Evolutionary conservation across 495 filamentous ascomycete species (phyloP).

Genomic region (Thozetella sp.): DNA sequence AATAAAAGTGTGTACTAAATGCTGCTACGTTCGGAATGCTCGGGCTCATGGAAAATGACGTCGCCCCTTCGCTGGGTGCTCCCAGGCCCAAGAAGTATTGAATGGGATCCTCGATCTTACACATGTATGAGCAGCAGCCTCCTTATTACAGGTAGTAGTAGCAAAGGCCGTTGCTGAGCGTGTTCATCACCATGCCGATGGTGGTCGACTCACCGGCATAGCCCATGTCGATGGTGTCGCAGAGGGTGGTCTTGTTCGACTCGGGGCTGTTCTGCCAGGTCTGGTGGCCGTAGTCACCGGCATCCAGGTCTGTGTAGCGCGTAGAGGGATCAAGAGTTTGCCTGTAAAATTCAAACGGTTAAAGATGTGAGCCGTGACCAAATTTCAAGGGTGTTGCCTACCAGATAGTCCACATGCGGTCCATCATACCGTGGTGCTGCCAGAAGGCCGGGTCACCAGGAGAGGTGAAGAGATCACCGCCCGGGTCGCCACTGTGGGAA

Average conservation of each 20-base stretch:
- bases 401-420: constrained; percentile 69
- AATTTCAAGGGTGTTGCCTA: too few relatives aligned
- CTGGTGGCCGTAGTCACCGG: constrained; percentile 41
- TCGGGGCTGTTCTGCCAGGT: constrained; percentile 56
- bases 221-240: constrained; percentile 39
- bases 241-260: constrained; percentile 26
- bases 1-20: too few relatives aligned
- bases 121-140: too few relatives aligned
- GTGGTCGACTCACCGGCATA: constrained; percentile 32
- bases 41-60: too few relatives aligned
- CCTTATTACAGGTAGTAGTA: constrained; percentile 39
- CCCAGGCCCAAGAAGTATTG: too few relatives aligned
- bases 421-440: constrained; percentile 68
- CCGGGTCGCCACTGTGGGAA: constrained; percentile 57
- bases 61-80: too few relatives aligned
- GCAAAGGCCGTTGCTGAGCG: constrained; percentile 37
- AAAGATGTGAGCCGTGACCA: too few relatives aligned
- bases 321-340: constrained; percentile 38
- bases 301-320: constrained; percentile 32
- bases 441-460: constrained; percentile 71
- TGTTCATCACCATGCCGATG: constrained; percentile 43
- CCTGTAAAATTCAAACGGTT: too few relatives aligned
- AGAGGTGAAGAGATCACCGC: constrained; percentile 56
- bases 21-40: too few relatives aligned
- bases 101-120: too few relatives aligned